Conservation (phyloP, 2,329 filamentous ascomycete genomes). For the Cercospora berteroae region DNA sequence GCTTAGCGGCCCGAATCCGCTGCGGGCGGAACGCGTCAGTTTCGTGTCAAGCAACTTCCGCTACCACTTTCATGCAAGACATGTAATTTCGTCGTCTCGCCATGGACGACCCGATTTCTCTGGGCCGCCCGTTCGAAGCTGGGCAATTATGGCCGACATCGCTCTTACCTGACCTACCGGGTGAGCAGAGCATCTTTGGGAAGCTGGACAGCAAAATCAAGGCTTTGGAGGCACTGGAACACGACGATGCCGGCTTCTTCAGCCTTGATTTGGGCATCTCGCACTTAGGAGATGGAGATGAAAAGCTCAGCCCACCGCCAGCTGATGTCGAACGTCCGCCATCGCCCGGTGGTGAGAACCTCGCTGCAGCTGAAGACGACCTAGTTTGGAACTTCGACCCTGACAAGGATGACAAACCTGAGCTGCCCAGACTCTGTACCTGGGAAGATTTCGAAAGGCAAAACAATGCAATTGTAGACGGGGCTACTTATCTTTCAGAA, state of each 20-base stretch:
- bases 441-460: conserved; percentile 63
- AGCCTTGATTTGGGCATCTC: conserved; percentile 17
- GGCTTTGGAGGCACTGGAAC: background rate
- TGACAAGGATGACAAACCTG: conserved; percentile 35
- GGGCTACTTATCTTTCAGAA: conserved; percentile 63
- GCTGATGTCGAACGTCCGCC: background rate
- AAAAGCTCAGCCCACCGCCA: conserved; percentile 29
- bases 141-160: conserved; percentile 27
- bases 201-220: conserved; percentile 3
- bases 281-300: conserved; percentile 26
- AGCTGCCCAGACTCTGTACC: conserved; percentile 52
- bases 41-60: background rate
- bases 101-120: conserved; percentile 19
- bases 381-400: conserved; percentile 42
- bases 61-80: background rate
- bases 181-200: conserved; percentile 22
- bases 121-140: conserved; percentile 28
- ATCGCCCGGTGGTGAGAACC: conserved; percentile 27
- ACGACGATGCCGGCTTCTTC: conserved; percentile 9
- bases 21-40: background rate
- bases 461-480: conserved; percentile 38
- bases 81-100: background rate
- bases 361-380: conserved; percentile 33
- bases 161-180: conserved; percentile 6
- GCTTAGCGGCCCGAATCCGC: background rate